Conservation (phyloP, 805 yeast genomes). For the Wickerhamiella sergipiensis region DNA sequence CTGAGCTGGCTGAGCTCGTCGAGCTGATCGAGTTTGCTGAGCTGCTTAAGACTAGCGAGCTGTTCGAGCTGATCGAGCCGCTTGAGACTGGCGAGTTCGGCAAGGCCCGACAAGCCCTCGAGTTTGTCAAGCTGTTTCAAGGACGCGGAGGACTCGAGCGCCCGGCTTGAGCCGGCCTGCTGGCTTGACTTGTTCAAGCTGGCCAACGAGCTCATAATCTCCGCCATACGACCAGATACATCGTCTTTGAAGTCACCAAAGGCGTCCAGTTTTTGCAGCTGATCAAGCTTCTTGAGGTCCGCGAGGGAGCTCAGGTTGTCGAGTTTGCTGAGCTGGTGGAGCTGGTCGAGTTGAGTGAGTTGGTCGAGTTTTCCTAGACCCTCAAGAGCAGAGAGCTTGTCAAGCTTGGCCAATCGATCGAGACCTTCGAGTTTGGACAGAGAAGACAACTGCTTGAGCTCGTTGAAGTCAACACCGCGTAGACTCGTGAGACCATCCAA, state of each 20-base stretch:
- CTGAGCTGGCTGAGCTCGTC: slow-evolving; percentile 5
- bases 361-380: neutral
- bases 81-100: neutral
- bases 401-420: too few species aligned
- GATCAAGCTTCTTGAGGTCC: neutral
- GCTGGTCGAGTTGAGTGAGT: slow-evolving; percentile 6
- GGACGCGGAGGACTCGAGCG: slow-evolving; percentile 1
- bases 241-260: neutral
- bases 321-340: slow-evolving; percentile 5
- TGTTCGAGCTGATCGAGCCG: slow-evolving; percentile 13
- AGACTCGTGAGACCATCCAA: slow-evolving; percentile 1
- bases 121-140: slow-evolving; percentile 9
- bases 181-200: neutral
- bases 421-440: neutral
- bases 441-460: neutral
- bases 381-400: too few species aligned
- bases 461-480: too few species aligned
- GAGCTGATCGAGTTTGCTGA: neutral
- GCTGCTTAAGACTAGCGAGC: slow-evolving; percentile 1
- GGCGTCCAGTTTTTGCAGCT: neutral
- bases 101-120: slow-evolving; percentile 1
- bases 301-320: neutral
- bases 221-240: neutral
- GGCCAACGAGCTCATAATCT: neutral
- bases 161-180: neutral